Evolutionary conservation across 345 rosid genomes (phyloP), one percentile per base, ranked within the genome.

Genomic region (Angophora floribunda): DNA sequence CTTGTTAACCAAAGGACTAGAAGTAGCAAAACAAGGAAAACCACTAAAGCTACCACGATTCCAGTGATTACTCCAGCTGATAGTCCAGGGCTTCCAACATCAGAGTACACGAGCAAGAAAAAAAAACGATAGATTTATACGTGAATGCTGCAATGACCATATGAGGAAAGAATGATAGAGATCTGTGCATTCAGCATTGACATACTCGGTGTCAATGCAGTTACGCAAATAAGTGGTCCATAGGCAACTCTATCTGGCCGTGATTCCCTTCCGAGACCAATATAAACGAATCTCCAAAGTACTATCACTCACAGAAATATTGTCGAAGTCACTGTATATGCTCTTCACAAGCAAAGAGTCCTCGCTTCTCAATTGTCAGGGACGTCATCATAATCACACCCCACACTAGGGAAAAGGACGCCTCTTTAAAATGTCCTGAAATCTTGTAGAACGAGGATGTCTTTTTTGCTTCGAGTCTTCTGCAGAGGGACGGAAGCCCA

Each of bases 191-290:
- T 59, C 30, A 45, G 44, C 47, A 86, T 28, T n/a, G 86, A 89
- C 98, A 90, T 91, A 96, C 99, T 95, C 15, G 97, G 96, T 85
- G 96, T 95, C 65, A 98, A 90, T 24, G 95, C 89, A 86, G 95
- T 95, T 65, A 95, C 99, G 19, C 97, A 95, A 89, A 98, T 94
- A 85, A 98, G 97, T 88, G 99, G 99, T 50, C 99, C 99, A 86
- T 96, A 94, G 79, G 91, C 94, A 55, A 96, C 96, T 87, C 97
- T 87, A 7, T 79, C 89, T 50, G 11, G 94, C 89, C 32, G 86
- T 93, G 28, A 99, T 96, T 82, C 99, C 99, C 94, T 94, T 95
- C 14, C 99, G 98, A 30, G 91, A 30, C 99, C 99, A 98, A 51
- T 91, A 91, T 63, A 97, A 92, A 90, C 88, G 97, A 87, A 98